Percentiles rank a stretch among this genome's conserved stretches.
Evolutionary conservation across 495 filamentous ascomycete genomes (phyloP).

Genomic region (Friedmanniomyces endolithicus): DNA sequence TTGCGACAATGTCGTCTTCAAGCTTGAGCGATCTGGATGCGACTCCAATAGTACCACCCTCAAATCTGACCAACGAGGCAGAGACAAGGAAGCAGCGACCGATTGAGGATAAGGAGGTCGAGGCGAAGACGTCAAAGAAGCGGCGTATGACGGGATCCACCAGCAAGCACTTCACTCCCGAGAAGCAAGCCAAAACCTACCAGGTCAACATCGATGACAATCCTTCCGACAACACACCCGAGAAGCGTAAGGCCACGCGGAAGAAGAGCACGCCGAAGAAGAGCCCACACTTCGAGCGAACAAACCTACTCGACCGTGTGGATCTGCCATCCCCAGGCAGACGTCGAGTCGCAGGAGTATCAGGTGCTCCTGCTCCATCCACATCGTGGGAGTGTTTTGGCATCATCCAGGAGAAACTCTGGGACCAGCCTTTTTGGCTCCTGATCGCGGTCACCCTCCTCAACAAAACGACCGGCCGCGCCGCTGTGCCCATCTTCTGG

Average conservation of each 20-base stretch:
- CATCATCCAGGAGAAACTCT: constrained; percentile 70
- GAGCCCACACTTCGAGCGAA: constrained; percentile 13
- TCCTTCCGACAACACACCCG: neutral
- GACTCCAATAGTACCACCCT: neutral
- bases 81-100: neutral
- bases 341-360: constrained; percentile 30
- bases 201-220: neutral
- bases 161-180: constrained; percentile 16
- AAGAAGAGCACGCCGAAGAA: constrained; percentile 11
- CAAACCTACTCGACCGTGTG: constrained; percentile 11
- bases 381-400: constrained; percentile 54
- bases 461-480: constrained; percentile 61
- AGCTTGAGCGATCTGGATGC: neutral
- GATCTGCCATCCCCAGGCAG: constrained; percentile 10
- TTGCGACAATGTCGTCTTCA: neutral
- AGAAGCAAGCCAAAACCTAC: neutral
- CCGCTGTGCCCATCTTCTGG: constrained; percentile 68
- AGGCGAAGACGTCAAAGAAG: constrained; percentile 3
- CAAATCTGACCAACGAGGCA: neutral
- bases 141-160: constrained; percentile 15
- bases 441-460: constrained; percentile 45
- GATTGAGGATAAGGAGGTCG: neutral
- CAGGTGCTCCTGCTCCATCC: constrained; percentile 59
- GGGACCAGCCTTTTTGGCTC: constrained; percentile 43
- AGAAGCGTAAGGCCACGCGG: neutral